phyloP scores from a whole-genome alignment of 805 yeast genomes.

The Millerozyma acaciae region DNA sequence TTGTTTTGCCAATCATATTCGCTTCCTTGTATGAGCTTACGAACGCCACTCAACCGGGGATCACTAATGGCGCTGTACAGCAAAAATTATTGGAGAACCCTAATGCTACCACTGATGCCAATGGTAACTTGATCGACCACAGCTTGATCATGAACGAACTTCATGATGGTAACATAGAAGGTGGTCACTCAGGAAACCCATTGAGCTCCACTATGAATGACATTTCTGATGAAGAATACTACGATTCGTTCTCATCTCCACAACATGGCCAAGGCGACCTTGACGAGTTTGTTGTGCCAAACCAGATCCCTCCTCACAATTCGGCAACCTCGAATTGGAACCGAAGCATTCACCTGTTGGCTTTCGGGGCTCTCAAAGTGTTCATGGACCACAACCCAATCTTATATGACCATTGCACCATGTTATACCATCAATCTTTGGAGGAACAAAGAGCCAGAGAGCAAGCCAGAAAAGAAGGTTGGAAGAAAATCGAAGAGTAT shows the following conservation, averaged over 20 bases:
- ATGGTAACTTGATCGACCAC: constrained; percentile 38
- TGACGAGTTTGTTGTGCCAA: constrained; percentile 29
- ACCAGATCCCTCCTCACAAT: constrained; percentile 38
- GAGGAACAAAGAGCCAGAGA: constrained; percentile 68
- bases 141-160: constrained; percentile 30
- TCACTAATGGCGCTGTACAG: constrained; percentile 37
- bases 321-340: constrained; percentile 76
- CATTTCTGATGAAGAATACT: constrained; percentile 43
- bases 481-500: constrained; percentile 65
- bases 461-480: constrained; percentile 58
- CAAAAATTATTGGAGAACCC: constrained; percentile 38
- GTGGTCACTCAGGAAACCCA: constrained; percentile 12
- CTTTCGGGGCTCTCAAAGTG: constrained; percentile 84
- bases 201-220: constrained; percentile 19
- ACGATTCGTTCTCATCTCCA: constrained; percentile 36
- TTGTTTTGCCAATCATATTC: constrained; percentile 86
- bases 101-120: constrained; percentile 36
- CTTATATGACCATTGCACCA: constrained; percentile 88
- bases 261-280: constrained; percentile 21
- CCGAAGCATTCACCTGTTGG: constrained; percentile 85
- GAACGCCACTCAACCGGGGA: constrained; percentile 42
- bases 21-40: constrained; percentile 86
- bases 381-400: constrained; percentile 92
- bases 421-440: constrained; percentile 73
- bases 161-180: constrained; percentile 12